phyloP scores from a whole-genome alignment of 73 alveolate genomes.

The Vitrella brassicaformis region DNA sequence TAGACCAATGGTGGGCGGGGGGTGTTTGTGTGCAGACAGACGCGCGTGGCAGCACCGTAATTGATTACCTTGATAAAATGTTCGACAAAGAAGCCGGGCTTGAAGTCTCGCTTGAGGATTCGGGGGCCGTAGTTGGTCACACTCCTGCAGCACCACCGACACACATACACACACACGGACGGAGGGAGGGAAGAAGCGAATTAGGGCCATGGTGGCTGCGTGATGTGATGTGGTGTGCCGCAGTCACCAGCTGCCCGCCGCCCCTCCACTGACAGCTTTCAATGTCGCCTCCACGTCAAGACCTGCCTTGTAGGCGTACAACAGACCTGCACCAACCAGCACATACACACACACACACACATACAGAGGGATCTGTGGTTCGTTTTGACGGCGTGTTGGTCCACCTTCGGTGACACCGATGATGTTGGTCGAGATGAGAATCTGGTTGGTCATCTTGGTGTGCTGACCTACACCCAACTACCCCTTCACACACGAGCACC shows the following conservation, averaged over 20 bases:
- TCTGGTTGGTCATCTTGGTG: conserved; percentile 63
- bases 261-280: background rate
- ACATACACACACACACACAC: background rate
- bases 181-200: background rate
- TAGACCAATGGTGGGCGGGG: too few species aligned
- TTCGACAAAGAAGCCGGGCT: conserved; percentile 75
- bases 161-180: background rate
- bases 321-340: background rate
- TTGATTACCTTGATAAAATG: conserved; percentile 58
- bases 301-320: background rate
- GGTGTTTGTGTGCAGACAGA: too few species aligned
- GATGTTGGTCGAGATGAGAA: conserved; percentile 59
- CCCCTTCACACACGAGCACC: background rate
- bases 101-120: conserved; percentile 62
- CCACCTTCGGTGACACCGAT: conserved; percentile 60
- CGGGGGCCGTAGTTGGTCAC: conserved; percentile 37
- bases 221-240: too few species aligned
- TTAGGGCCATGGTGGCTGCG: too few species aligned
- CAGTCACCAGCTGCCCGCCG: background rate
- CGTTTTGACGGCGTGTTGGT: background rate
- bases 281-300: background rate
- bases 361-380: background rate
- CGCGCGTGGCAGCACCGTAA: too few species aligned
- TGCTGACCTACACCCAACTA: conserved; percentile 49
- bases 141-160: background rate